phyloP scores from a whole-genome alignment of 2,329 filamentous ascomycete genomes.

The Sphaerulina populicola region DNA sequence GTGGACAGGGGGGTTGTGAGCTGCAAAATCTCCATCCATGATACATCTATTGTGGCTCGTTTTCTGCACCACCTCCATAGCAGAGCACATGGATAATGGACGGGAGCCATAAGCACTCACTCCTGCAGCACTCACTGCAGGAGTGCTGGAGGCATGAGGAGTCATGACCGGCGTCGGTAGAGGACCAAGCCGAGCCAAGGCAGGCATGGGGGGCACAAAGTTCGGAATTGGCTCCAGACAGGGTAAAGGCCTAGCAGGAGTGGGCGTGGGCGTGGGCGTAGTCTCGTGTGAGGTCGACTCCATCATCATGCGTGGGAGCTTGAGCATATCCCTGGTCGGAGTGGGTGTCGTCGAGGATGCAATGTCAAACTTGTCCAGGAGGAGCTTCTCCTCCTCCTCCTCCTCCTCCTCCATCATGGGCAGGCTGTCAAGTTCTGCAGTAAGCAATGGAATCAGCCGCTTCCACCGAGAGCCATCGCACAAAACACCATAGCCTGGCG shows the following conservation, averaged over 20 bases:
- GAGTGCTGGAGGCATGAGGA: conserved; percentile 50
- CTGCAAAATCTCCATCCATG: conserved; percentile 42
- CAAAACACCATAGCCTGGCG: conserved; percentile 20
- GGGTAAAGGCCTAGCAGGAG: conserved; percentile 36
- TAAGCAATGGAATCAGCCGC: conserved; percentile 48
- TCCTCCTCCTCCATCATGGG: conserved; percentile 17
- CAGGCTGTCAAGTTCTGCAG: conserved; percentile 48
- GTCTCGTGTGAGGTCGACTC: conserved; percentile 35
- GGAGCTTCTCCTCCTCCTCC: conserved; percentile 7
- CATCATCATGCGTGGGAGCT: conserved; percentile 14
- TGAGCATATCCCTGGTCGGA: conserved; percentile 16
- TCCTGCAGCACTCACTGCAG: conserved; percentile 54
- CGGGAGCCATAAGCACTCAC: conserved; percentile 48
- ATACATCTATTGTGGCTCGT: conserved; percentile 49
- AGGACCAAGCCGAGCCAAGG: conserved; percentile 47
- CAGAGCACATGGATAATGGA: conserved; percentile 50
- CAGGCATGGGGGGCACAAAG: conserved; percentile 46
- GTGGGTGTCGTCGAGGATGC: conserved; percentile 23
- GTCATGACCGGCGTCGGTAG: conserved; percentile 57
- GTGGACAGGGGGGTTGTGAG: conserved; percentile 36
- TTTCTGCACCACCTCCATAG: conserved; percentile 51
- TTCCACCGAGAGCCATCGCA: conserved; percentile 34
- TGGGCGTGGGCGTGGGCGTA: conserved; percentile 41
- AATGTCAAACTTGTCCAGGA: conserved; percentile 11
- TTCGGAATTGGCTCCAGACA: conserved; percentile 46